Evolutionary conservation across 1,284 basidiomycete species (phyloP).

Genomic region (Sanghuangporus sanghuang): DNA sequence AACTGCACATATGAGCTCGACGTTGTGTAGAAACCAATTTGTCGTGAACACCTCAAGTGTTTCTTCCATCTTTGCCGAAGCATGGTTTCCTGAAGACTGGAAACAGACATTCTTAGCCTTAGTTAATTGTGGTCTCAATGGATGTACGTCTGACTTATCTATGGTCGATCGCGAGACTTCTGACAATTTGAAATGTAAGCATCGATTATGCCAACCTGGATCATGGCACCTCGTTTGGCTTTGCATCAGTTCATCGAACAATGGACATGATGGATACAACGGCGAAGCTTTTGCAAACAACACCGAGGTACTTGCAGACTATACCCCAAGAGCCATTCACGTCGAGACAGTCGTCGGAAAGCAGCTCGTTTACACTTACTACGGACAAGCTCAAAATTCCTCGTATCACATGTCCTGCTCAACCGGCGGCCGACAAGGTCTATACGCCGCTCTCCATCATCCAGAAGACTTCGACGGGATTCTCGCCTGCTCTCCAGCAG

Average conservation of each 20-base stretch:
- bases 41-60: constrained; percentile 10
- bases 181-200: constrained; percentile 16
- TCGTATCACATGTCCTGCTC: constrained; percentile 29
- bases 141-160: constrained; percentile 6
- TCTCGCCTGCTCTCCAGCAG: constrained; percentile 29
- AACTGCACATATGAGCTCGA: background rate
- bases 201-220: constrained; percentile 25
- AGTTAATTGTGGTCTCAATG: constrained; percentile 15
- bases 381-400: constrained; percentile 19
- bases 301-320: constrained; percentile 26
- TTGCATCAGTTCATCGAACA: constrained; percentile 26
- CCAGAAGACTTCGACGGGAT: constrained; percentile 32
- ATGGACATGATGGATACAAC: constrained; percentile 27
- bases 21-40: constrained; percentile 14
- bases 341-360: constrained; percentile 24
- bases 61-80: constrained; percentile 9
- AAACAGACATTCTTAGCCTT: constrained; percentile 11
- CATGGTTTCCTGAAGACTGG: constrained; percentile 15
- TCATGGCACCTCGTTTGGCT: constrained; percentile 23
- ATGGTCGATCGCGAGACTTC: background rate
- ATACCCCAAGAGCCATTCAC: constrained; percentile 26
- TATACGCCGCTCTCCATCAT: constrained; percentile 22
- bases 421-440: constrained; percentile 27
- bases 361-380: constrained; percentile 23
- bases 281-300: constrained; percentile 23